Evolutionary conservation across 2,329 filamentous ascomycete genomes (phyloP), one percentile per base, ranked within the genome.

Genomic region (Neopestalotiopsis rosae): DNA sequence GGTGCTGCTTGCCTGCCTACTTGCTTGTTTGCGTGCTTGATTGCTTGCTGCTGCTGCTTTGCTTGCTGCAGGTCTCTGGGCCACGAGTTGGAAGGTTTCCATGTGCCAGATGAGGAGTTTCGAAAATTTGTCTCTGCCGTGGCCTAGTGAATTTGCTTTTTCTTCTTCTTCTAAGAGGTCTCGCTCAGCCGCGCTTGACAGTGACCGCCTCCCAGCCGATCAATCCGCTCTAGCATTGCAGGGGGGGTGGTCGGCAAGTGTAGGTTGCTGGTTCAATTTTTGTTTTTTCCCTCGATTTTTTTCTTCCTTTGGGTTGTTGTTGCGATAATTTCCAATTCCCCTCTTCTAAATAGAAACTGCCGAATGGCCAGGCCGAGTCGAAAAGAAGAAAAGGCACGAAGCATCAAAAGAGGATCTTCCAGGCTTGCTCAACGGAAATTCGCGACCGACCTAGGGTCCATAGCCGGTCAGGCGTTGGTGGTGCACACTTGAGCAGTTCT

Each of bases 101-200:
- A 62, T 62, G 59, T 62, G 59, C n/a, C n/a, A 38, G 34, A 40
- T 34, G n/a, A 34, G 30, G 28, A 17, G 34, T 13, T 34, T 59
- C 30, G 24, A 59, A 34, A 34, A 14, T 59, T 34, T 30, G 30
- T 30, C 49, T 17, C 30, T 59, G 57, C 57, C 57, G 57, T 52
- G 45, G 45, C 45, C 45, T n/a, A 52, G 57, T 24, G 10, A 17
- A 20, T 34, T 59, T 59, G 24, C 30, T 59, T 59, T 59, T 59
- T 59, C 30, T 30, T 59, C 56, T 20, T 32, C 57, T 59, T 59
- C 57, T 59, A 34, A 59, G 30, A 40, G 59, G n/a, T 34, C 32
- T 40, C 59, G n/a, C 59, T 62, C 59, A 62, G 59, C 59, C 32
- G 59, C 30, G 59, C 30, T 34, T 34, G 59, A 62, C 10, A 62